Evolutionary conservation across 169 alveolate species (phyloP).

Genomic region (Besnoitia besnoiti): DNA sequence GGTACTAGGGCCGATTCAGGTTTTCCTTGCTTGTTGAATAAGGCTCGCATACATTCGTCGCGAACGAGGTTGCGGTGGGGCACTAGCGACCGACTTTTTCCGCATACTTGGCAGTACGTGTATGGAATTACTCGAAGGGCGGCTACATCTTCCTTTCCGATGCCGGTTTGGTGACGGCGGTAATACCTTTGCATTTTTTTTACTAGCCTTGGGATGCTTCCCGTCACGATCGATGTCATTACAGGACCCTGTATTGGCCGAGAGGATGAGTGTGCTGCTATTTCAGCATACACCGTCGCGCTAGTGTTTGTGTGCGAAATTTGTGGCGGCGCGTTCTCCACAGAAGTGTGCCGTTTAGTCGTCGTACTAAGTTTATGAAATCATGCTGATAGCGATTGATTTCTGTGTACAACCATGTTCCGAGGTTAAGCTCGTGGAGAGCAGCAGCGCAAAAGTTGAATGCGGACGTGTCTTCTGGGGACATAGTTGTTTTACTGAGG

Average conservation of each 20-base stretch:
- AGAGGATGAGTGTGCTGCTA: not conserved
- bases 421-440: no score
- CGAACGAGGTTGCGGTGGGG: no score
- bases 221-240: not conserved
- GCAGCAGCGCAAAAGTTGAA: no score
- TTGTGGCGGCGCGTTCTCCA: not conserved
- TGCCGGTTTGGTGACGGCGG: not conserved
- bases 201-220: not conserved
- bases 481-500: no score
- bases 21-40: not conserved
- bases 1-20: no score
- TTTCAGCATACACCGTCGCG: not conserved
- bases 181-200: not conserved
- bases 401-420: not conserved
- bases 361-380: not conserved
- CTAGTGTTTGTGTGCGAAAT: not conserved
- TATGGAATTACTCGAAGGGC: not conserved
- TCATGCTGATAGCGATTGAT: not conserved
- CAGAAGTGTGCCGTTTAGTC: not conserved
- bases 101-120: no score
- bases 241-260: not conserved
- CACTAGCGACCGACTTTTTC: no score
- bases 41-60: not conserved
- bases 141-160: not conserved
- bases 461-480: no score